Percentiles rank a stretch among this genome's conserved stretches.
Conservation (phyloP, 2,329 filamentous ascomycete genomes). For the Helotiales sp. region DNA sequence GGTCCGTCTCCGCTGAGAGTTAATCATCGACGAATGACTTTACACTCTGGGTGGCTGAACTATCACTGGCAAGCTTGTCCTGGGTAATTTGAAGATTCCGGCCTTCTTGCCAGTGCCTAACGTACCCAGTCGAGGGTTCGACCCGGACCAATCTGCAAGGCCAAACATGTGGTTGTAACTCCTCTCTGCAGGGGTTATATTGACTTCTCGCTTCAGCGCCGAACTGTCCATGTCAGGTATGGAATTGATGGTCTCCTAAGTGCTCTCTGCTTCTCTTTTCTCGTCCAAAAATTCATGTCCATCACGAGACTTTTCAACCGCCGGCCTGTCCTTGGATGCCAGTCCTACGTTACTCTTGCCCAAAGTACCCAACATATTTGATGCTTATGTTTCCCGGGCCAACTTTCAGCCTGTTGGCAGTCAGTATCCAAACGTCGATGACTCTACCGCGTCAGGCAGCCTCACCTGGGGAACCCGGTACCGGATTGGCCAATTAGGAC, state of each 20-base stretch:
- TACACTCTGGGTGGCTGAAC: not conserved
- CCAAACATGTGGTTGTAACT: not conserved
- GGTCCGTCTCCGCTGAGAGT: not conserved
- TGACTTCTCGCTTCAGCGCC: slow-evolving; percentile 1
- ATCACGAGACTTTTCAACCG: not conserved
- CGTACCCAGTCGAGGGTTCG: not conserved
- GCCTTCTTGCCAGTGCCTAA: not conserved
- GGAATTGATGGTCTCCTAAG: no score
- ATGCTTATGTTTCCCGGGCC: slow-evolving; percentile 2
- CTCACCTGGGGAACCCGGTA: not conserved
- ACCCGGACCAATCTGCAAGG: no score
- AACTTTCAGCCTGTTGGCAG: not conserved
- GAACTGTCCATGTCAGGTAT: not conserved
- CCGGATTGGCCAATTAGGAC: not conserved
- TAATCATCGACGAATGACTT: not conserved
- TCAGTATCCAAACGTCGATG: not conserved
- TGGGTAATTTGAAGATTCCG: not conserved
- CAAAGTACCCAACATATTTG: not conserved
- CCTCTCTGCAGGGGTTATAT: not conserved
- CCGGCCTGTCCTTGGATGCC: not conserved
- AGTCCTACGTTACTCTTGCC: not conserved
- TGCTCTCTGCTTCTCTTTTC: not conserved
- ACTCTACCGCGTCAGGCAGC: not conserved
- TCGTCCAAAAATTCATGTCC: not conserved
- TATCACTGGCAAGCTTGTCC: not conserved